phyloP scores from a whole-genome alignment of 208 protist species.

The Trypanosoma cruzi region DNA sequence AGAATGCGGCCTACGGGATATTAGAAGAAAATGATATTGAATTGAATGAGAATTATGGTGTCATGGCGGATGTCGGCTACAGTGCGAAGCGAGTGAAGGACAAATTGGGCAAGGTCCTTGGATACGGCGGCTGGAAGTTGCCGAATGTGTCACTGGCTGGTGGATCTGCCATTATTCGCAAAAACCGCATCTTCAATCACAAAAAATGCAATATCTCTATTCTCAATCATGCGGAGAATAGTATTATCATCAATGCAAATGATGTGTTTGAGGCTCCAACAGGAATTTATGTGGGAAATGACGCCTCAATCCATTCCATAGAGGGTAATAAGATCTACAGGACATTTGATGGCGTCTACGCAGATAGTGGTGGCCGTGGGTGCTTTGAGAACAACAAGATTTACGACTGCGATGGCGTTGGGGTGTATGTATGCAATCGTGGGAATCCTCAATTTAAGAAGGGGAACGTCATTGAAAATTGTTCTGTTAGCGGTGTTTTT shows the following conservation, averaged over 20 bases:
- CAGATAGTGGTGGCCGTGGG: constrained; percentile 50
- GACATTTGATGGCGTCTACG: constrained; percentile 72
- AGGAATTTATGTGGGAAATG: constrained; percentile 65
- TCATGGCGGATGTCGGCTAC: constrained; percentile 63
- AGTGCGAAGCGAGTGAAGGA: constrained; percentile 31
- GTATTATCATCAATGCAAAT: constrained; percentile 49
- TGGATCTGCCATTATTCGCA: constrained; percentile 25
- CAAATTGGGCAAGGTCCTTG: constrained; percentile 24
- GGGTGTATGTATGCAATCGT: constrained; percentile 64
- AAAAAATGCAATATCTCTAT: constrained; percentile 62
- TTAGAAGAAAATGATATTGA: constrained; percentile 77
- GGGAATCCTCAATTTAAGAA: constrained; percentile 53
- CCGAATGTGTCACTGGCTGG: background rate
- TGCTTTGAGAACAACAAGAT: constrained; percentile 67
- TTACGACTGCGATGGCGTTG: constrained; percentile 54
- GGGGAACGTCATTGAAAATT: constrained; percentile 65
- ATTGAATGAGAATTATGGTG: constrained; percentile 67
- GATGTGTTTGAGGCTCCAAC: constrained; percentile 60
- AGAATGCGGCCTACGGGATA: constrained; percentile 37
- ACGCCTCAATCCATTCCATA: constrained; percentile 40
- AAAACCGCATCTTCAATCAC: constrained; percentile 66
- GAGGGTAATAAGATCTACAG: constrained; percentile 63
- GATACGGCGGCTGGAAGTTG: background rate
- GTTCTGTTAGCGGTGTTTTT: constrained; percentile 62
- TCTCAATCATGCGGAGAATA: constrained; percentile 27